A percentile compares a stretch with the other conserved stretches of the same genome.
Conservation (phyloP, 768 basidiomycete genomes). For the Coprinopsis sp. region DNA sequence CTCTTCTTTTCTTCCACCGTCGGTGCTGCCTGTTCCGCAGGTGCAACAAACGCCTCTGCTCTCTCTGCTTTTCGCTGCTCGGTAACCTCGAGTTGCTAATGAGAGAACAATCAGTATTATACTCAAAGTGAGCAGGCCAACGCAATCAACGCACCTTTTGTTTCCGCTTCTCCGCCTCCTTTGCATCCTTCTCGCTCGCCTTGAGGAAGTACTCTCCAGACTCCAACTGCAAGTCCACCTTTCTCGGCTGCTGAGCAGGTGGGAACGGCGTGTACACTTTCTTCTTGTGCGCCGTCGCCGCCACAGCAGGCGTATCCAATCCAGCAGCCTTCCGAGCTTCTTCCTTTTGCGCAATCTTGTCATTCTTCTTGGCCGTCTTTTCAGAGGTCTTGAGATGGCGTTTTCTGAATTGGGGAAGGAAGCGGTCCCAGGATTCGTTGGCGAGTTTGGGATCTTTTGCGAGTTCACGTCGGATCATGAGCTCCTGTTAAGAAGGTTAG, state of each 20-base stretch:
- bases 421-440: constrained; percentile 93
- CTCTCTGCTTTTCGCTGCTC: constrained; percentile 73
- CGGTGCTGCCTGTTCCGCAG: constrained; percentile 68
- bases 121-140: constrained; percentile 8
- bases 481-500: constrained; percentile 52
- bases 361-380: constrained; percentile 90
- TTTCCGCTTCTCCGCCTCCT: constrained; percentile 65
- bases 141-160: constrained; percentile 57
- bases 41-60: constrained; percentile 84
- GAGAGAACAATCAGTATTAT: constrained; percentile 7
- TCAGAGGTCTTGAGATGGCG: constrained; percentile 90
- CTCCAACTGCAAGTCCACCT: constrained; percentile 94
- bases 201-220: constrained; percentile 99
- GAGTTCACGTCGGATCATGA: constrained; percentile 97
- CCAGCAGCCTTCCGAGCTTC: constrained; percentile 68
- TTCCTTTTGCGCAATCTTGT: constrained; percentile 52
- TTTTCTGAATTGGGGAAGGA: constrained; percentile 94
- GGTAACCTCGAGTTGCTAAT: constrained; percentile 74
- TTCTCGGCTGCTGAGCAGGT: constrained; percentile 87
- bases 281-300: constrained; percentile 50
- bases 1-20: constrained; percentile 76
- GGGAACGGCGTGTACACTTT: constrained; percentile 99
- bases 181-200: constrained; percentile 74
- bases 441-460: constrained; percentile 97
- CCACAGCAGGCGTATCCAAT: constrained; percentile 33